These are phyloP conservation scores for Emergomyces pasteurianus DNA, from an alignment of 2,329 filamentous ascomycete species.

Conservation along the genomic window DNA sequence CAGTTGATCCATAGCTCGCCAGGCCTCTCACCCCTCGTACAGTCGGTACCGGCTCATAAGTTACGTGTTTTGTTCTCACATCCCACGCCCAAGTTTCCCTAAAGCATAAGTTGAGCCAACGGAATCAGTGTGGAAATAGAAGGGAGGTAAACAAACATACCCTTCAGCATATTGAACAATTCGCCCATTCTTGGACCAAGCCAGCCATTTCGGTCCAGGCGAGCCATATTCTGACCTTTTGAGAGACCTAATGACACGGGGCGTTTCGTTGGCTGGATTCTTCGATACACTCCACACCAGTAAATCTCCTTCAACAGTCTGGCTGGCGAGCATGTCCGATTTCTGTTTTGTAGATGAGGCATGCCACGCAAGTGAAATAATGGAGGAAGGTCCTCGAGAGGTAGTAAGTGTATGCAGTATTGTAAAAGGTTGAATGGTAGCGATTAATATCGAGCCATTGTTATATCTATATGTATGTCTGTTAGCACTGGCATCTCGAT, in stretches of 20 bases:
- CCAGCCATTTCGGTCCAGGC: conserved; percentile 83
- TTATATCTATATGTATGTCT: conserved; percentile 53
- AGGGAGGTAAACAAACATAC: conserved; percentile 43
- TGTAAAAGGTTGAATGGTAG: conserved; percentile 82
- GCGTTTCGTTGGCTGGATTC: conserved; percentile 56
- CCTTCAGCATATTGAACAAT: conserved; percentile 86
- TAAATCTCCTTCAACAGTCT: conserved; percentile 82
- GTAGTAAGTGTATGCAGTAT: conserved; percentile 88
- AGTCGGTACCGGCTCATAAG: conserved; percentile 77
- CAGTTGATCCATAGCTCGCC: conserved; percentile 77
- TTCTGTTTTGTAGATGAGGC: conserved; percentile 92
- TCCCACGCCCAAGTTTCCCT: conserved; percentile 93
- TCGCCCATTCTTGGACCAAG: conserved; percentile 95
- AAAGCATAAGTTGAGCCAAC: conserved; percentile 5
- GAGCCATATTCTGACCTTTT: conserved; percentile 64
- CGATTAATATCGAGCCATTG: conserved; percentile 87
- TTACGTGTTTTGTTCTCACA: conserved; percentile 94
- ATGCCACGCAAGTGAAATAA: conserved; percentile 85
- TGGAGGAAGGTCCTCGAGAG: conserved; percentile 69
- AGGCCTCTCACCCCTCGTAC: conserved; percentile 69
- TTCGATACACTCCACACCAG: conserved; percentile 96
- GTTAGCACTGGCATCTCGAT: not conserved
- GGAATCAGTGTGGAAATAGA: conserved; percentile 1
- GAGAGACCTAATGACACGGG: conserved; percentile 78
- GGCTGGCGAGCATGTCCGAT: conserved; percentile 92